These are phyloP conservation scores for Rhynchospora pubera DNA, from an alignment of 176 grass and related monocot species.

Conservation along the genomic window DNA sequence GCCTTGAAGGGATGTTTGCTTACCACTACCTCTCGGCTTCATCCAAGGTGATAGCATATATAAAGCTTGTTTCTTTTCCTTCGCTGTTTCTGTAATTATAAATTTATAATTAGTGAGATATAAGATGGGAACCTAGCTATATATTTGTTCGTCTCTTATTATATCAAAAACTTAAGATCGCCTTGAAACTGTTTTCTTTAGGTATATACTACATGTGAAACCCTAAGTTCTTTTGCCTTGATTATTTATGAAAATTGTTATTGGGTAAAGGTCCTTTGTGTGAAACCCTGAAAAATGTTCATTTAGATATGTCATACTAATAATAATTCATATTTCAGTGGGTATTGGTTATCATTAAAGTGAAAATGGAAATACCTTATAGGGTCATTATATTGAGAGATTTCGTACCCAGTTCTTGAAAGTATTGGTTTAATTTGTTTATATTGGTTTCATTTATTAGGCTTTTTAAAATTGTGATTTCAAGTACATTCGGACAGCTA, in stretches of 20 bases:
- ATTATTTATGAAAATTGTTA: too few relatives aligned
- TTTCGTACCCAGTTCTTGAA: background rate
- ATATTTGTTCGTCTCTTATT: too few relatives aligned
- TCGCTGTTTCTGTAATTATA: background rate
- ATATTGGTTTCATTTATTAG: background rate
- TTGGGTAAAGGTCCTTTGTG: too few relatives aligned
- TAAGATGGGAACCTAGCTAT: too few relatives aligned
- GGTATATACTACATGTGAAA: background rate
- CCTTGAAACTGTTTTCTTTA: background rate
- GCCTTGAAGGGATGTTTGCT: constrained; percentile 65
- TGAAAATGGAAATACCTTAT: background rate
- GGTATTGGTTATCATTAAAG: background rate
- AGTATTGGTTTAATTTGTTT: background rate
- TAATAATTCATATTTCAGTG: background rate
- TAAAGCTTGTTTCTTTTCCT: background rate
- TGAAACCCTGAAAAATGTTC: background rate
- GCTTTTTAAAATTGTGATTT: background rate
- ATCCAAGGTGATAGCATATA: constrained; percentile 37
- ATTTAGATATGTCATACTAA: background rate
- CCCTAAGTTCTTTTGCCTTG: background rate
- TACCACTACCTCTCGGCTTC: constrained; percentile 55
- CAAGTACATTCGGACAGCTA: background rate
- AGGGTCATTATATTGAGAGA: background rate
- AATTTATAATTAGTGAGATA: background rate
- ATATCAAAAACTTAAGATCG: background rate